Base-by-base conservation (phyloP, 2,329 filamentous ascomycete species). In the Zymoseptoria passerinii region DNA sequence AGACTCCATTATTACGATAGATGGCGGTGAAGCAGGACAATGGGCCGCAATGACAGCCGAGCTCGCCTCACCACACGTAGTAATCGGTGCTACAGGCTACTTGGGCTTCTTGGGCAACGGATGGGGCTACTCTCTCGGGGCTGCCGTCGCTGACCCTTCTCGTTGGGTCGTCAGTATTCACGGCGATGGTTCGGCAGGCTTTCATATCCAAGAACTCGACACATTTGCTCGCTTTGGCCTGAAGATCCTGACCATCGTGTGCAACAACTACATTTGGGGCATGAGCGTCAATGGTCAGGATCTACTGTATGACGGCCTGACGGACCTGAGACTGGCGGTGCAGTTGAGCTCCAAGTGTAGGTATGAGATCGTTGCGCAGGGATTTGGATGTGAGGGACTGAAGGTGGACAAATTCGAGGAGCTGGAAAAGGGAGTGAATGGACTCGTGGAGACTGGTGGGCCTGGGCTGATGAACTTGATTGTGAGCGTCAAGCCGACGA, bases 61-160 rank as follows among this genome's bases (percentile, higher is more conserved):
- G 54, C 50, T 59, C 48, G 64, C 70, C 8, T 52, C 65, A 35
- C 63, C 68, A 2, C 63, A 67, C 16, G 64, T 68, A 4, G 62
- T 63, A 2, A 65, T 75, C 8, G 67, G 66, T 8, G 54, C 66
- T 5, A 71, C 70, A 0, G 71, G 73, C 53, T 74, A 78, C 53
- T 68, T 79, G 1, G 77, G 77, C 1, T 77, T 78, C 65, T 68
- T 78, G 1, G 76, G 77, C 1, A 78, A 75, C 58, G 77, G 76
- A 3, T 79, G 74, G 68, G 77, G 77, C 3, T 78, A 78, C 61
- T 66, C 70, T 1, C 65, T 79, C 1, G 77, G 77, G 0, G 74
- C 73, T 8, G 75, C 75, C 0, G 63, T 78, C 2, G 77, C 76
- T 0, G 72, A 70, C n/a, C 74, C 72, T 0, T 61, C 63, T 10